Percentiles rank a stretch among this genome's conserved stretches.
These are phyloP conservation scores for Centaurea solstitialis DNA, from an alignment of 129 eudicot species.

Conservation along the genomic window DNA sequence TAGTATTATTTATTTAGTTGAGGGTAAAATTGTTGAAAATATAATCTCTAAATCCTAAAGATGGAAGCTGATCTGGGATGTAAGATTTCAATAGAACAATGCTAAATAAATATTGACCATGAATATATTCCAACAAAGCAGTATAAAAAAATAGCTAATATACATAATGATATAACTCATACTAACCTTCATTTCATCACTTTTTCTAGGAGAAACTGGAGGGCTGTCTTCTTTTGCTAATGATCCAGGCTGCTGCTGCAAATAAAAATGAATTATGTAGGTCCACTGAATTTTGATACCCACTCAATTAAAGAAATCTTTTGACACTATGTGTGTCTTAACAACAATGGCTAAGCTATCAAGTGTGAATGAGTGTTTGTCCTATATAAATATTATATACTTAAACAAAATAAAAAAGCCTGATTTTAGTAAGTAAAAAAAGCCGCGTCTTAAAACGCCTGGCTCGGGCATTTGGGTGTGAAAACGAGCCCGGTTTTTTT, in stretches of 20 bases:
- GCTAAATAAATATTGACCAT: neutral
- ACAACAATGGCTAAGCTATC: too few relatives aligned
- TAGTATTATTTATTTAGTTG: neutral
- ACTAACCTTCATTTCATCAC: slow-evolving; percentile 74
- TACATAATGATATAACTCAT: neutral
- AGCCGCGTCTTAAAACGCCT: neutral
- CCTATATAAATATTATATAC: too few relatives aligned
- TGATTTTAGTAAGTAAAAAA: too few relatives aligned
- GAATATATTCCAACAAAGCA: neutral
- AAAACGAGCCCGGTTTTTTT: too few relatives aligned
- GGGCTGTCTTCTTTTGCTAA: slow-evolving; percentile 56
- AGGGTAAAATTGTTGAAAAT: neutral
- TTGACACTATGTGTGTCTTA: too few relatives aligned
- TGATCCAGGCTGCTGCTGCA: slow-evolving; percentile 53
- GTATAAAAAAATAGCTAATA: neutral
- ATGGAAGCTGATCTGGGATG: neutral
- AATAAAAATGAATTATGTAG: neutral
- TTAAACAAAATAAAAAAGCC: too few relatives aligned
- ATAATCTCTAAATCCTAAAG: neutral
- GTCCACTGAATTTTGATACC: too few relatives aligned
- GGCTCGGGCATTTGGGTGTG: neutral
- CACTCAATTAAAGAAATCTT: too few relatives aligned
- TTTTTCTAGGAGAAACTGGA: slow-evolving; percentile 76
- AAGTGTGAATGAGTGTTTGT: too few relatives aligned
- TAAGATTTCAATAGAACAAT: neutral